phyloP scores from a whole-genome alignment of 805 yeast genomes.

The Barnettozyma vustinii region DNA sequence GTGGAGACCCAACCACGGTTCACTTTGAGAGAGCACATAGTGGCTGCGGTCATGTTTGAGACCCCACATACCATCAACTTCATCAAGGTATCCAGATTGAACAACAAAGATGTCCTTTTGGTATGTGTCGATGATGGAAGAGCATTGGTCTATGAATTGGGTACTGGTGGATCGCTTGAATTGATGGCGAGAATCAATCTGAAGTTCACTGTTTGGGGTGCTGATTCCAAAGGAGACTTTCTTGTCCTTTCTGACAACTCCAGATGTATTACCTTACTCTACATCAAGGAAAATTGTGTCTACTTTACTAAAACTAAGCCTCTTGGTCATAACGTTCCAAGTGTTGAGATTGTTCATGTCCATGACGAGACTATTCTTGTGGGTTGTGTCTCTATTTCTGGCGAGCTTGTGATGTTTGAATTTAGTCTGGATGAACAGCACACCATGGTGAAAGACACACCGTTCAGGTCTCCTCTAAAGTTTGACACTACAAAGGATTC shows the following conservation, averaged over 20 bases:
- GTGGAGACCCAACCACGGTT: constrained; percentile 14
- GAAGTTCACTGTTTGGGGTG: constrained; percentile 57
- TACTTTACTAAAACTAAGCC: constrained; percentile 33
- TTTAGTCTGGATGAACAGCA: constrained; percentile 2
- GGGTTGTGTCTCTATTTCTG: constrained; percentile 41
- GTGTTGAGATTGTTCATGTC: constrained; percentile 34
- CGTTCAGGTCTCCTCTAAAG: not conserved
- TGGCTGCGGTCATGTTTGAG: constrained; percentile 44
- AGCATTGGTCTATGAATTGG: constrained; percentile 33
- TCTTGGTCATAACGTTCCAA: constrained; percentile 53
- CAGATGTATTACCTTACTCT: constrained; percentile 38
- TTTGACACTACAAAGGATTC: not conserved
- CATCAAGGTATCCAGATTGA: constrained; percentile 35
- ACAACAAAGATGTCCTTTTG: constrained; percentile 38
- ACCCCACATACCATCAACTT: constrained; percentile 54
- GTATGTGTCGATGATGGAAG: constrained; percentile 54
- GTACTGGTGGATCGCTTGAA: constrained; percentile 21
- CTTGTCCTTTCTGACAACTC: constrained; percentile 53
- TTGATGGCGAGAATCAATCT: constrained; percentile 30
- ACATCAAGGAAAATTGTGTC: constrained; percentile 20
- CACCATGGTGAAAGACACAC: not conserved
- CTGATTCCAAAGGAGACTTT: constrained; percentile 39
- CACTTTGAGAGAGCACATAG: constrained; percentile 30
- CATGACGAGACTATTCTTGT: constrained; percentile 26
- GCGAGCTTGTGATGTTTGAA: constrained; percentile 24